Conservation (phyloP, 179 eudicot species). For the Beta lomatogona region DNA sequence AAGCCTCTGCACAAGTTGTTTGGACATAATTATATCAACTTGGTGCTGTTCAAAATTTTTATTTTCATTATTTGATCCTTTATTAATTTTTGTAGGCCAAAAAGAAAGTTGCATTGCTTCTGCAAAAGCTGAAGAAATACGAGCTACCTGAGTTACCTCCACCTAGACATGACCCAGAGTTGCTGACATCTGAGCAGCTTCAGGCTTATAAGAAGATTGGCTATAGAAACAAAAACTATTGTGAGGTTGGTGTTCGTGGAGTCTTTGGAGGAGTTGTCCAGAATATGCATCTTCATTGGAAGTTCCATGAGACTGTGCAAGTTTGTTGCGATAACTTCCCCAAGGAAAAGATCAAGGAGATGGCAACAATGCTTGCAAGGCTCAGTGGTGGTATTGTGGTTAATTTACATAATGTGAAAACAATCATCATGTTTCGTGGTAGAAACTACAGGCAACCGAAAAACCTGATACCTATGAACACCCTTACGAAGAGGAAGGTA, state of each 20-base stretch:
- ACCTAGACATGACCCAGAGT: slow-evolving; percentile 97
- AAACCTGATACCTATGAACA: slow-evolving; percentile 89
- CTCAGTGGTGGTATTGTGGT: slow-evolving; percentile 96
- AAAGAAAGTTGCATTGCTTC: slow-evolving; percentile 94
- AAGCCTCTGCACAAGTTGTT: neutral
- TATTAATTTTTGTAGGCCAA: slow-evolving; percentile 66
- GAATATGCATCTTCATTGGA: slow-evolving; percentile 99
- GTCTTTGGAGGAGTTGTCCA: slow-evolving; percentile 99
- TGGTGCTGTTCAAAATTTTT: neutral
- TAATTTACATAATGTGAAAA: slow-evolving; percentile 92
- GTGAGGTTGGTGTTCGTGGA: slow-evolving; percentile 97
- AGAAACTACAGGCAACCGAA: slow-evolving; percentile 97
- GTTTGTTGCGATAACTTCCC: slow-evolving; percentile 99
- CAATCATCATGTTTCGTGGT: slow-evolving; percentile 96
- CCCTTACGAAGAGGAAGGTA: slow-evolving; percentile 97
- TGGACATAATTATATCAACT: neutral
- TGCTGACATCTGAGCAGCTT: slow-evolving; percentile 85
- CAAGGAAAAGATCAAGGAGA: slow-evolving; percentile 95
- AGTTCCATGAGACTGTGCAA: slow-evolving; percentile 99
- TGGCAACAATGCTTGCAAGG: slow-evolving; percentile 90
- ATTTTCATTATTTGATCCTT: neutral
- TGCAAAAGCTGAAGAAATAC: slow-evolving; percentile 95
- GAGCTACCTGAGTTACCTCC: slow-evolving; percentile 95
- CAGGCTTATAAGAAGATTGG: slow-evolving; percentile 96
- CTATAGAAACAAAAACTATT: slow-evolving; percentile 87